A percentile compares a stretch with the other conserved stretches of the same genome.
These are phyloP conservation scores for Zygoascus sp. DNA, from an alignment of 1,139 yeast genomes.

Conservation along the genomic window DNA sequence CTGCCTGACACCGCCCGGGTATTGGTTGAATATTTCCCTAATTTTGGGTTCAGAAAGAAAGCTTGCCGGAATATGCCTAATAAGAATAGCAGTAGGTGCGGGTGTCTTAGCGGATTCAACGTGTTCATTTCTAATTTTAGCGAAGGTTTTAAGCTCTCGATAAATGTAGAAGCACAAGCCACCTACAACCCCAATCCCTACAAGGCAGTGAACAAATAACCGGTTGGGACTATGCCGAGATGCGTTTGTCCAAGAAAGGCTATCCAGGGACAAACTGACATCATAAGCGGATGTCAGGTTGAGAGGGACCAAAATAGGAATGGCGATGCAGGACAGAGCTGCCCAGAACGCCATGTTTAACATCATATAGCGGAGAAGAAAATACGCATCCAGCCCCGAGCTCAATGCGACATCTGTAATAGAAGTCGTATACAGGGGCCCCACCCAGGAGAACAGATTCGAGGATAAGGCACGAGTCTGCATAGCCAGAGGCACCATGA, in stretches of 20 bases:
- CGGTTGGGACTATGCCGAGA: conserved; percentile 20
- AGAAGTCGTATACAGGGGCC: conserved; percentile 16
- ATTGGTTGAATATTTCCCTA: conserved; percentile 18
- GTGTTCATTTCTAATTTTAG: conserved; percentile 24
- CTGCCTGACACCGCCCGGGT: conserved; percentile 26
- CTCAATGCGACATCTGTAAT: conserved; percentile 18
- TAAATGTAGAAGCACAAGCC: conserved; percentile 21
- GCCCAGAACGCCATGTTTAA: conserved; percentile 23
- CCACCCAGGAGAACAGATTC: conserved; percentile 28
- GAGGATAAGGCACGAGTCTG: conserved; percentile 18
- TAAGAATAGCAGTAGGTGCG: conserved; percentile 28
- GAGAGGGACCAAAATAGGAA: conserved; percentile 29
- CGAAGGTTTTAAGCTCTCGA: conserved; percentile 27
- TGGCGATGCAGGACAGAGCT: conserved; percentile 19
- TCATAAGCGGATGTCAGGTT: conserved; percentile 21
- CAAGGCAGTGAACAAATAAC: conserved; percentile 28
- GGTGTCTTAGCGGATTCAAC: conserved; percentile 20
- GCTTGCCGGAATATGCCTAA: conserved; percentile 25
- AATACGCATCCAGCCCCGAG: conserved; percentile 33
- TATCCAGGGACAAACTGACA: conserved; percentile 22
- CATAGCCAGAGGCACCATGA: conserved; percentile 22
- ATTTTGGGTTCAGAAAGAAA: conserved; percentile 19
- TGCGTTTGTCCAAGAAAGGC: conserved; percentile 29
- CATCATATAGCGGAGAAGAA: conserved; percentile 30
- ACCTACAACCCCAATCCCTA: conserved; percentile 20